Base-by-base conservation (phyloP, 176 grass and related monocot species). In the Zea luxurians region DNA sequence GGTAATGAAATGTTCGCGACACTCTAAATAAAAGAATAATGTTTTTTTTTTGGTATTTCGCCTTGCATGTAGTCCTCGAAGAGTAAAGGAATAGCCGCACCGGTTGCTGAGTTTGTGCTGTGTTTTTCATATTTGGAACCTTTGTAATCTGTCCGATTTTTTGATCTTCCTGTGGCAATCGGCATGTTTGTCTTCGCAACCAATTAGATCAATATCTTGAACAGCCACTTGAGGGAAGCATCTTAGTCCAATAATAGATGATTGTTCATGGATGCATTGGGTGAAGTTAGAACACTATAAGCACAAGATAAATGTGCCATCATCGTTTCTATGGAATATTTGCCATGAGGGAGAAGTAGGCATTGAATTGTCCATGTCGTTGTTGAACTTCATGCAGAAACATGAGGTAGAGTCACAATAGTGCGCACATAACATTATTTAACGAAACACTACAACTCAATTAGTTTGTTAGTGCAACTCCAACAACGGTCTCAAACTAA, bases 181-280 rank as follows among this genome's bases (percentile, higher is more conserved):
- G 89, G 90, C 76, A 88, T 88, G 55, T 4, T 27, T 65, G 48
- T 97, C 91, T 79, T 95, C 92, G 7, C 89, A 84, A 55, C 88
- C 92, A 73, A 69, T 79, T 54, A 90, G 77, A 72, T 99, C 90
- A 64, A 87, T 66, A 67, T 70, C 81, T 76, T 91, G 92, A 74
- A 95, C 76, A 68, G 93, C 86, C 40, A 99, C 88, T 90, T 95
- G 92, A 82, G 92, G 87, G 46, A 95, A 84, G 59, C 78, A 83
- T 57, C 52, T 77, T 41, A 80, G 40, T 62, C 77, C 85, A 66
- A 73, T 81, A 70, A 83, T 40, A 52, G 70, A 54, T 66, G 90
- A 67, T 73, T 76, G 27, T 27, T 27, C 15, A 68, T 61, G n/a
- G 80, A 86, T 81, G 84, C 70, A 80, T 76, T 89, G 8, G 90